These are phyloP conservation scores for Entophlyctis luteolus DNA, from an alignment of 192 early-diverging fungal genomes.

Conservation along the genomic window DNA sequence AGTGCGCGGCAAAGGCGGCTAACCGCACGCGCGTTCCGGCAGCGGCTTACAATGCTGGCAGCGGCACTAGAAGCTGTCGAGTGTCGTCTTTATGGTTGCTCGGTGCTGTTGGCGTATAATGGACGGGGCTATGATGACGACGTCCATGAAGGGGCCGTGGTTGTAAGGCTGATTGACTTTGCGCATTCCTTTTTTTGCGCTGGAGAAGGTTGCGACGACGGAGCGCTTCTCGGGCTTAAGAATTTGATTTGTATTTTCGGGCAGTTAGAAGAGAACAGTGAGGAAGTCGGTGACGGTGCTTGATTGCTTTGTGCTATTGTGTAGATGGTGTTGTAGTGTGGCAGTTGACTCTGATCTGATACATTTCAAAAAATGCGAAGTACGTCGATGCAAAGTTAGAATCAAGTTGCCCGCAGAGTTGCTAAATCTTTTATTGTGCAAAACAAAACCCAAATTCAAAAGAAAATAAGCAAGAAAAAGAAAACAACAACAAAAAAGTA, in stretches of 20 bases:
- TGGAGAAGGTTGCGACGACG: conserved; percentile 59
- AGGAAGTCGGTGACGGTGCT: too few species aligned
- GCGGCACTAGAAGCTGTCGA: conserved; percentile 50
- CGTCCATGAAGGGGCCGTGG: conserved; percentile 12
- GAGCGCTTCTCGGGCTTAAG: conserved; percentile 62
- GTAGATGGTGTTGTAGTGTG: too few species aligned
- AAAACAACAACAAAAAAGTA: too few species aligned
- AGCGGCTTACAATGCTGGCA: conserved; percentile 39
- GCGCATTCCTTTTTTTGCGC: conserved; percentile 69
- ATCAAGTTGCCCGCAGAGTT: too few species aligned
- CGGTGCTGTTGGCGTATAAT: conserved; percentile 80
- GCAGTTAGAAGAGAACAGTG: conserved; percentile 19
- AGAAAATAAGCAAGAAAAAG: too few species aligned
- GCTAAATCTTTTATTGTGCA: too few species aligned
- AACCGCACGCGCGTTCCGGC: conserved; percentile 55
- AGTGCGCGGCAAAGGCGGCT: conserved; percentile 43
- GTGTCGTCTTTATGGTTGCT: conserved; percentile 67
- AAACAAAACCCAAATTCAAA: too few species aligned
- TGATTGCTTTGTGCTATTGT: too few species aligned
- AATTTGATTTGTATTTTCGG: conserved; percentile 58
- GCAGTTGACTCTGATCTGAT: too few species aligned
- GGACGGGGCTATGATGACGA: conserved; percentile 46
- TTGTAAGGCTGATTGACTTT: conserved; percentile 82
- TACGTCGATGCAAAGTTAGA: too few species aligned
- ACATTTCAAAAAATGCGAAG: too few species aligned